Percentiles rank a stretch among this genome's conserved stretches.
Conservation (phyloP, 768 basidiomycete species). For the Lactifluus hygrophoroides region DNA sequence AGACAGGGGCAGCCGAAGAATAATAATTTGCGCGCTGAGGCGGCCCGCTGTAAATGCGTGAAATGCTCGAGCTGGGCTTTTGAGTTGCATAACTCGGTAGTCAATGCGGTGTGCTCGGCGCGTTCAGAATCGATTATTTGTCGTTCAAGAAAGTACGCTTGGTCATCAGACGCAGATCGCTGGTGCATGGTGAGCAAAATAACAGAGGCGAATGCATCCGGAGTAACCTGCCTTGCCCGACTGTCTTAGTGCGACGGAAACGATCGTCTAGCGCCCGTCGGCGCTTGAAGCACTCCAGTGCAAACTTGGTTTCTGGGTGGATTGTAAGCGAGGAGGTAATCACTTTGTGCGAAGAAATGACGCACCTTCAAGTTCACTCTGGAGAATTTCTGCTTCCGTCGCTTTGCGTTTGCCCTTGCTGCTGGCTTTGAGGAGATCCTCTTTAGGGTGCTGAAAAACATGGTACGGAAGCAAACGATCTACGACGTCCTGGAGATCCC, state of each 20-base stretch:
- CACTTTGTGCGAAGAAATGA: neutral
- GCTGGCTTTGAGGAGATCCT: constrained; percentile 42
- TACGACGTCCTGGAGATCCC: constrained; percentile 51
- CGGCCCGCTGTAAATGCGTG: constrained; percentile 59
- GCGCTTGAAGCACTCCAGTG: constrained; percentile 56
- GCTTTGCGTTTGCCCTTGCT: constrained; percentile 65
- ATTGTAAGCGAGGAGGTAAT: neutral
- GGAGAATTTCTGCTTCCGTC: constrained; percentile 32
- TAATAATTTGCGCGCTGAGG: constrained; percentile 25
- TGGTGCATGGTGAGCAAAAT: constrained; percentile 25
- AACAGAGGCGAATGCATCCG: neutral
- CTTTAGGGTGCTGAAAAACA: constrained; percentile 64
- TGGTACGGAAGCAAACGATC: constrained; percentile 75
- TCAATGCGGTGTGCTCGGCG: constrained; percentile 46
- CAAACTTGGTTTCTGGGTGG: constrained; percentile 56
- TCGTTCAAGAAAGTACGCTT: constrained; percentile 56
- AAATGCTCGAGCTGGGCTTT: constrained; percentile 58
- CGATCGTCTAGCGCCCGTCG: constrained; percentile 46
- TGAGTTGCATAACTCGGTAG: constrained; percentile 51
- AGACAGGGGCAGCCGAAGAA: constrained; percentile 15
- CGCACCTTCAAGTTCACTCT: constrained; percentile 47
- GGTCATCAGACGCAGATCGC: constrained; percentile 54
- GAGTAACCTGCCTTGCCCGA: constrained; percentile 44
- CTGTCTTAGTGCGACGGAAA: constrained; percentile 44
- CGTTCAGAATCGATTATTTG: constrained; percentile 60